phyloP scores from a whole-genome alignment of 2,329 filamentous ascomycete genomes.

The Colletotrichum sp. region DNA sequence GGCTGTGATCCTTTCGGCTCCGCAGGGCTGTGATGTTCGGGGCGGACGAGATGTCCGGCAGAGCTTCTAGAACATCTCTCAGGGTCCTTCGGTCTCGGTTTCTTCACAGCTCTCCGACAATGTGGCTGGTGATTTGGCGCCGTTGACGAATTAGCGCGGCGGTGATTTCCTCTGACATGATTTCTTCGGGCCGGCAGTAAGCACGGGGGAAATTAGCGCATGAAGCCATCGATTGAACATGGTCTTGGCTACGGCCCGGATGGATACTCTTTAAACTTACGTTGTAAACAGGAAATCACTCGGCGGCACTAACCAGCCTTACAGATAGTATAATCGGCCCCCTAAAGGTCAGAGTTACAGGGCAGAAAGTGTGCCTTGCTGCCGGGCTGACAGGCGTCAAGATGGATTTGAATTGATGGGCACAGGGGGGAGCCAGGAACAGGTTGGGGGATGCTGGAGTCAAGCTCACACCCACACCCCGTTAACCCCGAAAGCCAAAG shows the following conservation, averaged over 20 bases:
- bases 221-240: not conserved
- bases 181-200: not conserved
- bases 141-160: not conserved
- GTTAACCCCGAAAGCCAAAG: conserved; percentile 1
- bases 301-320: not conserved
- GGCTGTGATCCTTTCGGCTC: not conserved
- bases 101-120: not conserved
- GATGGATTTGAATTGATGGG: not conserved
- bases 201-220: not conserved
- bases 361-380: not conserved
- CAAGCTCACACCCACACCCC: not conserved
- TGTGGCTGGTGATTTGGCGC: not conserved
- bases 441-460: not conserved
- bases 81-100: conserved; percentile 3
- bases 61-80: not conserved
- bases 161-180: not conserved
- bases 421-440: not conserved
- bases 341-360: not conserved
- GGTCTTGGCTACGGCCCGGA: not conserved
- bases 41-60: not conserved
- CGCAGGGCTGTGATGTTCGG: not conserved
- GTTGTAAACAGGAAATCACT: not conserved
- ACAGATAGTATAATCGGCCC: not conserved
- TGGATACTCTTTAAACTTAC: not conserved
- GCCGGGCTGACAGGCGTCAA: not conserved